Conservation (phyloP, 208 protist genomes). For the Vickermania ingenoplastis region DNA sequence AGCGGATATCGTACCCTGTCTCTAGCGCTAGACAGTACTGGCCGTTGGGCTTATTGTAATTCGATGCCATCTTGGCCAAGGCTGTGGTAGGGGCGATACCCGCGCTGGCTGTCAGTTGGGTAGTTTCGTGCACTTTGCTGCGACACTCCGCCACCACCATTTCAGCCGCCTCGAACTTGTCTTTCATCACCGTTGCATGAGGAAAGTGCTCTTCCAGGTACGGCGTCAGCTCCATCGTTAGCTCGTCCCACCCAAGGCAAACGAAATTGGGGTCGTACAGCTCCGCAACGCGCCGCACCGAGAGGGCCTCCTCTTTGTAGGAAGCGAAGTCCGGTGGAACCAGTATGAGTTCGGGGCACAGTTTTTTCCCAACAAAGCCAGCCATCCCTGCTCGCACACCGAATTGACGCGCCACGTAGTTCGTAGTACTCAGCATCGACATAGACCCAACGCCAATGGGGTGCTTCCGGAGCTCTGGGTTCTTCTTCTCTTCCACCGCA, state of each 20-base stretch:
- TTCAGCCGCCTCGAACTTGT: slow-evolving; percentile 30
- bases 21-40: slow-evolving; percentile 54
- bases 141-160: slow-evolving; percentile 40
- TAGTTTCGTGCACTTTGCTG: slow-evolving; percentile 24
- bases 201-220: slow-evolving; percentile 15
- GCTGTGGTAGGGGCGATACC: slow-evolving; percentile 68
- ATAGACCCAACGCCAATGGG: slow-evolving; percentile 88
- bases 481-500: slow-evolving; percentile 82
- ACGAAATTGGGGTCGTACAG: slow-evolving; percentile 68
- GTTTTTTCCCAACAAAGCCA: slow-evolving; percentile 83
- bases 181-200: not conserved
- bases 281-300: slow-evolving; percentile 44
- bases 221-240: slow-evolving; percentile 54
- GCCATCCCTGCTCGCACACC: slow-evolving; percentile 93
- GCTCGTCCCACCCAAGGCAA: slow-evolving; percentile 53
- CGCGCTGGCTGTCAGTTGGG: slow-evolving; percentile 60
- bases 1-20: slow-evolving; percentile 41
- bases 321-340: slow-evolving; percentile 51
- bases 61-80: slow-evolving; percentile 83
- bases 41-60: slow-evolving; percentile 91
- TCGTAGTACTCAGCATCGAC: slow-evolving; percentile 90
- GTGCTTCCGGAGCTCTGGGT: slow-evolving; percentile 59
- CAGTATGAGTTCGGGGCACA: slow-evolving; percentile 81
- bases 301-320: slow-evolving; percentile 39
- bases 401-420: slow-evolving; percentile 90